phyloP scores from a whole-genome alignment of 768 basidiomycete species.

The Sporobolomyces phaffii region DNA sequence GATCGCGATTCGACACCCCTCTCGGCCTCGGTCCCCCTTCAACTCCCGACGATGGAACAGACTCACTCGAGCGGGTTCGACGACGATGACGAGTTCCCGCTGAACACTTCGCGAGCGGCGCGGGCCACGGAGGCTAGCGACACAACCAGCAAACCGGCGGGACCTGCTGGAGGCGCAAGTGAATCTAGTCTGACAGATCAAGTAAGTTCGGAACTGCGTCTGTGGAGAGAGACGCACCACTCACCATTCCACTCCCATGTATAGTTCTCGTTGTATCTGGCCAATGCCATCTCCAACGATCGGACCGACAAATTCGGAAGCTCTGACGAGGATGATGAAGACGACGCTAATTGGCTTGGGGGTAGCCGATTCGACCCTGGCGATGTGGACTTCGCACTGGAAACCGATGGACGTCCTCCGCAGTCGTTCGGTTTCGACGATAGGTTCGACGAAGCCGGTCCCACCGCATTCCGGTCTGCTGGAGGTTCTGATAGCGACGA shows the following conservation, averaged over 20 bases:
- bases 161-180: slow-evolving; percentile 28
- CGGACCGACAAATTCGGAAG: slow-evolving; percentile 50
- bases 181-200: slow-evolving; percentile 52
- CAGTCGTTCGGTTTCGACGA: slow-evolving; percentile 40
- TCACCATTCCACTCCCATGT: neutral
- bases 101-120: slow-evolving; percentile 30
- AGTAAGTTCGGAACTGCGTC: slow-evolving; percentile 44
- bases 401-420: neutral
- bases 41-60: slow-evolving; percentile 2
- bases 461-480: slow-evolving; percentile 4
- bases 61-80: slow-evolving; percentile 22
- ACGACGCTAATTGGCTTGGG: slow-evolving; percentile 29
- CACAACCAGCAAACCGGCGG: too few species aligned
- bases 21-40: slow-evolving; percentile 54
- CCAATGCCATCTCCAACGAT: slow-evolving; percentile 57
- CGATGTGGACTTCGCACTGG: slow-evolving; percentile 33
- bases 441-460: slow-evolving; percentile 20
- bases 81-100: slow-evolving; percentile 42
- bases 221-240: neutral
- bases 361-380: slow-evolving; percentile 21
- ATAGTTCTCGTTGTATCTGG: slow-evolving; percentile 74
- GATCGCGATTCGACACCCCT: slow-evolving; percentile 69
- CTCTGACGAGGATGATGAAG: slow-evolving; percentile 42
- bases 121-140: slow-evolving; percentile 22
- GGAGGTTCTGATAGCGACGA: slow-evolving; percentile 12